Evolutionary conservation across 148 eudicot species (phyloP).

Genomic region (Camellia granthamiana): DNA sequence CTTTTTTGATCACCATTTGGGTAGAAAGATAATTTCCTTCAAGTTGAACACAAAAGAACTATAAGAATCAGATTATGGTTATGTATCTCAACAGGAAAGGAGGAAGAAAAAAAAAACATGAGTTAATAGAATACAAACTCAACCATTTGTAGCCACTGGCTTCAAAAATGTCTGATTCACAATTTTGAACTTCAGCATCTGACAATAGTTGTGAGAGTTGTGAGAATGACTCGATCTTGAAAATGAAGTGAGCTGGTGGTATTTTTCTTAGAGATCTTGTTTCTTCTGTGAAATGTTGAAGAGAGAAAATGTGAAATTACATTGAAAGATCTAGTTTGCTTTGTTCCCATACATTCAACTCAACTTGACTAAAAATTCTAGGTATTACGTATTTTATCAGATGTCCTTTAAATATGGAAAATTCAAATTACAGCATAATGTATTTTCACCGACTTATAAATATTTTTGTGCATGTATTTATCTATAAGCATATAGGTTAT

Average conservation of each 20-base stretch:
- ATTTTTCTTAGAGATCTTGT: neutral
- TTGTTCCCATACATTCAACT: no score
- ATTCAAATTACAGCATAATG: no score
- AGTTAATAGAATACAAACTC: neutral
- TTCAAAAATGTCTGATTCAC: neutral
- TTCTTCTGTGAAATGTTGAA: neutral
- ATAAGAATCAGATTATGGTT: neutral
- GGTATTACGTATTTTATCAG: no score
- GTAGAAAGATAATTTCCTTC: constrained; percentile 1
- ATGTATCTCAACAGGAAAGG: neutral
- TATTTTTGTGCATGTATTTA: no score
- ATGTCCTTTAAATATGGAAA: no score
- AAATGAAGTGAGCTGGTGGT: neutral
- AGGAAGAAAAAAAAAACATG: neutral
- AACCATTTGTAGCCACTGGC: constrained; percentile 11
- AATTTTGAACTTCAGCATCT: neutral
- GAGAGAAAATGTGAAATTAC: neutral
- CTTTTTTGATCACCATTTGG: neutral
- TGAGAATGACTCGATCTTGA: constrained; percentile 3
- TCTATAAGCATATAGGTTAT: no score
- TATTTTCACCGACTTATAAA: no score
- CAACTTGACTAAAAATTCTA: no score
- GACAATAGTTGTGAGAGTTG: neutral
- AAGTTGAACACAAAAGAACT: neutral
- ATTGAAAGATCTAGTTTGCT: no score